These are phyloP conservation scores for Syncephalastrum monosporum DNA, from an alignment of 371 early-diverging fungal species.

Conservation along the genomic window DNA sequence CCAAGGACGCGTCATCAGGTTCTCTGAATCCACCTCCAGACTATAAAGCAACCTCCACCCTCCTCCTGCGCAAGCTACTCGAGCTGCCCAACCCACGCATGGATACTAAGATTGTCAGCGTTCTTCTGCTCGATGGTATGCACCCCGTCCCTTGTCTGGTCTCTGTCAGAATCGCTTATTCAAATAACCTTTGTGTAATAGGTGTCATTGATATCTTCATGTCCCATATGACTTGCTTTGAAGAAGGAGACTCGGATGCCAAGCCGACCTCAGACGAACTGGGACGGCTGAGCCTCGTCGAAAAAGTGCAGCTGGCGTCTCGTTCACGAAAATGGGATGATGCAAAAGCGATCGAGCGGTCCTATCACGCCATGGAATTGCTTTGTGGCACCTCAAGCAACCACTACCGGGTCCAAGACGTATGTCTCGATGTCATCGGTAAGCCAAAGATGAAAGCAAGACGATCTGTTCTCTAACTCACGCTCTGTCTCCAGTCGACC, in stretches of 20 bases:
- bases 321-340: constrained; percentile 31
- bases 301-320: constrained; percentile 17
- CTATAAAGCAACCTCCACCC: constrained; percentile 38
- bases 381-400: constrained; percentile 40
- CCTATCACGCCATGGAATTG: constrained; percentile 52
- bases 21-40: constrained; percentile 7
- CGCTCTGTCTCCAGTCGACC: constrained; percentile 13
- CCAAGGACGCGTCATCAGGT: no score
- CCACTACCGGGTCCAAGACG: constrained; percentile 40
- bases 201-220: constrained; percentile 52
- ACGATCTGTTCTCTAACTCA: neutral
- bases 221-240: constrained; percentile 36
- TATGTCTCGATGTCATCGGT: constrained; percentile 38
- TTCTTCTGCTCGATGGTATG: constrained; percentile 45
- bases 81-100: constrained; percentile 38
- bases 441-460: neutral
- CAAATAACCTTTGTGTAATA: constrained; percentile 3
- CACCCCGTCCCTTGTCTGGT: neutral
- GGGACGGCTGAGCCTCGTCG: constrained; percentile 7
- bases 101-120: constrained; percentile 45
- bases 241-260: constrained; percentile 10
- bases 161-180: neutral
- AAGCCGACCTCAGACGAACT: constrained; percentile 2
- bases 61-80: constrained; percentile 38
- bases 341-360: constrained; percentile 37